A percentile compares a stretch with the other conserved stretches of the same genome.
These are phyloP conservation scores for Gelatoporia subvermispora DNA, from an alignment of 768 basidiomycete genomes.

Conservation along the genomic window DNA sequence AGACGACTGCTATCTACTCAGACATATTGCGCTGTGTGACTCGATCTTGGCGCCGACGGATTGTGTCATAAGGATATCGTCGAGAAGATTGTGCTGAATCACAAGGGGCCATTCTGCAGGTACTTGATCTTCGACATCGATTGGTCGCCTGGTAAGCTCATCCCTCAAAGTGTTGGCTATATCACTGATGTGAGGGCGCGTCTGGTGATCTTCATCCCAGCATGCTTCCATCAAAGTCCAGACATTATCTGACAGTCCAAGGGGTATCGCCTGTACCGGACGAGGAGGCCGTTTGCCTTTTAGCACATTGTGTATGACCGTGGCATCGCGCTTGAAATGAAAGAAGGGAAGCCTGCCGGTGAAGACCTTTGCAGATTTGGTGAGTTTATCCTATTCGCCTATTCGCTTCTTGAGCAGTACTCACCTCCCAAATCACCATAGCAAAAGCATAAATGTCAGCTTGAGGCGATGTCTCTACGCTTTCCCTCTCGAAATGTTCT, in stretches of 20 bases:
- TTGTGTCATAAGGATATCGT: no score
- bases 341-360: constrained; percentile 4
- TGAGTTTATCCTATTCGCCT: no score
- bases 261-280: background rate
- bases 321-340: background rate
- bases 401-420: background rate
- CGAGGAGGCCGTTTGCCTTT: constrained; percentile 1
- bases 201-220: background rate
- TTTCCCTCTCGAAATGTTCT: no score
- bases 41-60: no score
- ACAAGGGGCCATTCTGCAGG: no score
- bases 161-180: no score
- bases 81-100: no score
- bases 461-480: background rate
- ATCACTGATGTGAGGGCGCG: constrained; percentile 20
- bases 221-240: constrained; percentile 2
- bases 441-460: constrained; percentile 1
- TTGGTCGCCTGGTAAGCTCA: no score
- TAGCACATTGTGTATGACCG: background rate
- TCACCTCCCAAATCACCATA: constrained; percentile 6
- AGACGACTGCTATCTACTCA: no score
- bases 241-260: constrained; percentile 3
- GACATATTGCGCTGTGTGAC: no score
- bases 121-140: no score
- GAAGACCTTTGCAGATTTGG: background rate